phyloP scores from a whole-genome alignment of 139 green algal genomes.

The Chlorella sp. region DNA sequence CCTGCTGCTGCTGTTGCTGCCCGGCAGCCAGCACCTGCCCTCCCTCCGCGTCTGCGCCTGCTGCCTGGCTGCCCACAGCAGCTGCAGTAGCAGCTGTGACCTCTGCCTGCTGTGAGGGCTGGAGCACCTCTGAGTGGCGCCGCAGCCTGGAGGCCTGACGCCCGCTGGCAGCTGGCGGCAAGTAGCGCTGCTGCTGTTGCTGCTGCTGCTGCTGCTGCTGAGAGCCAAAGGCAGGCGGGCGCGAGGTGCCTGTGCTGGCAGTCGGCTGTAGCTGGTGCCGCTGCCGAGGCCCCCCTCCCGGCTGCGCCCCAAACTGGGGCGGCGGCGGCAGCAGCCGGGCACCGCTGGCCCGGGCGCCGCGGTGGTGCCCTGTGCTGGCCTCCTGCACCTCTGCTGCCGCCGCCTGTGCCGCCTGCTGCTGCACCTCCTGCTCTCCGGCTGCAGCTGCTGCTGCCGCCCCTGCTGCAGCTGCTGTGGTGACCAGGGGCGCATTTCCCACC shows the following conservation, averaged over 20 bases:
- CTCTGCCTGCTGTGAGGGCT: background rate
- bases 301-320: constrained; percentile 4
- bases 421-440: background rate
- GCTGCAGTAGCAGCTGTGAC: background rate
- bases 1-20: background rate
- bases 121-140: background rate
- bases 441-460: background rate
- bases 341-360: background rate
- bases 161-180: constrained; percentile 1
- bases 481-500: constrained; percentile 19
- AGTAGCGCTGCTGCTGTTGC: background rate
- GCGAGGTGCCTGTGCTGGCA: constrained; percentile 35
- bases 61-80: background rate
- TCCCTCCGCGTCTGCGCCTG: background rate
- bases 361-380: constrained; percentile 30
- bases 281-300: background rate
- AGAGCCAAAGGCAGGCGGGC: background rate
- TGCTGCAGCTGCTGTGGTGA: background rate
- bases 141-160: constrained; percentile 18
- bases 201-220: constrained; percentile 13
- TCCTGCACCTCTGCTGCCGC: background rate
- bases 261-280: constrained; percentile 24
- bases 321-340: constrained; percentile 8
- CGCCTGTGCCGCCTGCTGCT: background rate
- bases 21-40: background rate